Conservation (phyloP, 371 early-diverging fungal genomes). For the Rhizomucor pusillus region DNA sequence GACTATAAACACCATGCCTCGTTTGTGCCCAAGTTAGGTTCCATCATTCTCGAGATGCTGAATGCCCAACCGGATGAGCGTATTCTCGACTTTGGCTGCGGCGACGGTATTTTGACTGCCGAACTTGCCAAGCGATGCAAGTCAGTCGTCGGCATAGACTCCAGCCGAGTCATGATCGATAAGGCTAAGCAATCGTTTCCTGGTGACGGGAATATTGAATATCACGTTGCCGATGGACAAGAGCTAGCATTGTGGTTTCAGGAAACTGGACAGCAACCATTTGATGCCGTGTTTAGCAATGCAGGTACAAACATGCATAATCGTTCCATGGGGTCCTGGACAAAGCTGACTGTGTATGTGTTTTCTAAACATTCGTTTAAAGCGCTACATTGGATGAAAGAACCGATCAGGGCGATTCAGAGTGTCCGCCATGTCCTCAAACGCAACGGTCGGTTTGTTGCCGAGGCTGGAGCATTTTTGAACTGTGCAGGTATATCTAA, state of each 20-base stretch:
- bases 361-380: slow-evolving; percentile 8
- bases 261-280: slow-evolving; percentile 20
- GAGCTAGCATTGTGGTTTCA: slow-evolving; percentile 45
- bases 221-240: slow-evolving; percentile 56
- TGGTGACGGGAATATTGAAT: slow-evolving; percentile 21
- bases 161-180: slow-evolving; percentile 60
- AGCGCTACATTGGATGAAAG: slow-evolving; percentile 77
- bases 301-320: slow-evolving; percentile 45
- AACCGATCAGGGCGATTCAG: slow-evolving; percentile 57
- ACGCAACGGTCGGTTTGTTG: slow-evolving; percentile 59
- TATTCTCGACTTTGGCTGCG: slow-evolving; percentile 73
- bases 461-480: slow-evolving; percentile 61
- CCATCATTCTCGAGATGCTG: slow-evolving; percentile 47
- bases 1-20: slow-evolving; percentile 54
- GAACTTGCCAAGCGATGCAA: slow-evolving; percentile 43
- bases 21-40: slow-evolving; percentile 59
- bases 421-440: slow-evolving; percentile 57
- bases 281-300: slow-evolving; percentile 65
- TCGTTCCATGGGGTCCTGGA: background rate
- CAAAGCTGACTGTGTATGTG: background rate
- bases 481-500: slow-evolving; percentile 40
- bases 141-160: slow-evolving; percentile 62
- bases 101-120: slow-evolving; percentile 63
- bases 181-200: slow-evolving; percentile 34
- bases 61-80: slow-evolving; percentile 45